These are phyloP conservation scores for Asclepias syriaca DNA, from an alignment of 257 asterid species.

Conservation along the genomic window DNA sequence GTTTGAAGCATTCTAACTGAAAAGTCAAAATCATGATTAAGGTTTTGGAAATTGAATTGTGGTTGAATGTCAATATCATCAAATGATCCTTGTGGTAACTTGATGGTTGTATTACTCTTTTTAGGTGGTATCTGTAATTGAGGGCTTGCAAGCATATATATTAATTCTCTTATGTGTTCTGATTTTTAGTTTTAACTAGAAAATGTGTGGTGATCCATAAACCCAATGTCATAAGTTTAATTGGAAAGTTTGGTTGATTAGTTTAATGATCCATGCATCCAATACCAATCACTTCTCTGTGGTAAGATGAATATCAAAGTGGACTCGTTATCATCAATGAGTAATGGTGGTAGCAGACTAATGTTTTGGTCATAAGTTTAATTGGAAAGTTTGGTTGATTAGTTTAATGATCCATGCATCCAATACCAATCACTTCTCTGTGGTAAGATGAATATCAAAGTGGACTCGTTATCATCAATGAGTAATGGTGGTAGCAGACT, in stretches of 20 bases:
- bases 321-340: neutral
- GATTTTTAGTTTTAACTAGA: neutral
- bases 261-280: neutral
- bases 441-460: neutral
- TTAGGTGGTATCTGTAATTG: neutral
- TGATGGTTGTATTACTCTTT: neutral
- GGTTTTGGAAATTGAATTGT: neutral
- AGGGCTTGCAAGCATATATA: neutral
- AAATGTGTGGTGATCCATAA: neutral
- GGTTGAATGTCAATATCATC: neutral
- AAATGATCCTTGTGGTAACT: neutral
- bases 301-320: neutral
- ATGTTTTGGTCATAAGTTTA: too few relatives aligned
- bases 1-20: neutral
- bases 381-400: neutral
- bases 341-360: neutral
- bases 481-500: neutral
- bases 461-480: neutral
- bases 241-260: neutral
- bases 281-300: neutral
- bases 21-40: neutral
- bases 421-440: neutral
- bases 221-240: neutral
- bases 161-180: neutral
- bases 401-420: neutral